These are phyloP conservation scores for Ceratocystis cubensis DNA, from an alignment of 2,329 filamentous ascomycete genomes.

Conservation along the genomic window DNA sequence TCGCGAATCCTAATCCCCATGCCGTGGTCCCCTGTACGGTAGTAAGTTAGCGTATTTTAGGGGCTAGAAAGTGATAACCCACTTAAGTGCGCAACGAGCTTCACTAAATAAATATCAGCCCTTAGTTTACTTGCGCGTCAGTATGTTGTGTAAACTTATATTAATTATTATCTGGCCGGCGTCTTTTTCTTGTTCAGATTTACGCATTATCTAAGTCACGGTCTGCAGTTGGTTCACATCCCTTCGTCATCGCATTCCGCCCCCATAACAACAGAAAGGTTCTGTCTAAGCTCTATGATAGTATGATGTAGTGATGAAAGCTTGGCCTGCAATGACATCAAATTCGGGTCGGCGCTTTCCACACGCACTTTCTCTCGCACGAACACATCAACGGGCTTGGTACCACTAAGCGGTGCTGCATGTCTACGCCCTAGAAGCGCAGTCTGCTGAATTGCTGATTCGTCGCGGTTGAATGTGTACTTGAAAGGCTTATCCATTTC, in stretches of 20 bases:
- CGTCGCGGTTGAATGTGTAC: slow-evolving; percentile 34
- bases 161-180: background rate
- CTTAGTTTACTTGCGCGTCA: too few species aligned
- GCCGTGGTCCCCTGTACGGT: slow-evolving; percentile 91
- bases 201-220: background rate
- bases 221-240: background rate
- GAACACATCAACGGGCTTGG: slow-evolving; percentile 48
- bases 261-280: slow-evolving; percentile 67
- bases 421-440: background rate
- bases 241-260: slow-evolving; percentile 32
- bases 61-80: background rate
- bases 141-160: too few species aligned
- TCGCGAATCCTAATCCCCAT: slow-evolving; percentile 85
- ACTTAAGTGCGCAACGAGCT: too few species aligned
- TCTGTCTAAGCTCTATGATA: slow-evolving; percentile 55
- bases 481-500: slow-evolving; percentile 67
- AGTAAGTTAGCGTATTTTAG: slow-evolving; percentile 22
- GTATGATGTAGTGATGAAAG: slow-evolving; percentile 64
- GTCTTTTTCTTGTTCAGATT: background rate
- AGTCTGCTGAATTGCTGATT: background rate
- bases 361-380: slow-evolving; percentile 84
- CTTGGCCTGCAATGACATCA: slow-evolving; percentile 75
- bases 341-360: slow-evolving; percentile 75
- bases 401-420: slow-evolving; percentile 22
- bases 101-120: too few species aligned